Base-by-base conservation (phyloP, 352 stramenopile species). In the Phytophthora quininea region DNA sequence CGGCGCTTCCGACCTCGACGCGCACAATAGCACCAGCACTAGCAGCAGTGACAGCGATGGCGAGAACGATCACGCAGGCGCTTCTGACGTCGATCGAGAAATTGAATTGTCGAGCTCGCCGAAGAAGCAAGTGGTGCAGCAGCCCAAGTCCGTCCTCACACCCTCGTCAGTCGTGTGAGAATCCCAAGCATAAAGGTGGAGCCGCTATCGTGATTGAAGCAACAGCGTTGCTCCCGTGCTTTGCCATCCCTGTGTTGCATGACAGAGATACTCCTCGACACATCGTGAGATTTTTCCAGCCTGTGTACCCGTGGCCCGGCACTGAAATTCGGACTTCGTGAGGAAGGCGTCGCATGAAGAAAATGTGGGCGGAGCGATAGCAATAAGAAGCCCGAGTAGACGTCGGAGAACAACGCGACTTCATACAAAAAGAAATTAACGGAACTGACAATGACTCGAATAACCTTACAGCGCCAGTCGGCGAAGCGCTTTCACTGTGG, bases 161-260 rank as follows among this genome's bases (percentile, higher is more conserved):
- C 82, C 83, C 33, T 91, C 85, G 1, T 77, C 83, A 3, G 71
- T 86, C 10, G 81, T 92, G 48, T 91, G 75, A 90, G 38, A 32
- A 35, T 30, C 38, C 19, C 48, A 48, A 58, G 52, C 38, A 58
- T 66, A 35, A 60, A 43, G 58, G 49, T 63, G 57, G 71, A 72
- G 64, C 57, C 19, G 56, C 35, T 32, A 19, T 19, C 32, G 47
- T 66, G 50, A 45, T 62, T 33, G 35, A 54, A 62, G 32, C 54
- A 54, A 65, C 31, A 65, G 52, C 31, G 27, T 27, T 58, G 33
- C 58, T 72, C 47, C 54, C 47, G 47, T 29, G 43, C 11, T 27
- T 29, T n/a, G 9, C 3, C 43, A 59, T 60, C 19, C 14, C 40
- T 58, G 48, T 51, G 12, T 49, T 43, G 42, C 12, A 11, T 3